Conservation (phyloP, 2,329 filamentous ascomycete genomes). For the Penicillium olsonii region DNA sequence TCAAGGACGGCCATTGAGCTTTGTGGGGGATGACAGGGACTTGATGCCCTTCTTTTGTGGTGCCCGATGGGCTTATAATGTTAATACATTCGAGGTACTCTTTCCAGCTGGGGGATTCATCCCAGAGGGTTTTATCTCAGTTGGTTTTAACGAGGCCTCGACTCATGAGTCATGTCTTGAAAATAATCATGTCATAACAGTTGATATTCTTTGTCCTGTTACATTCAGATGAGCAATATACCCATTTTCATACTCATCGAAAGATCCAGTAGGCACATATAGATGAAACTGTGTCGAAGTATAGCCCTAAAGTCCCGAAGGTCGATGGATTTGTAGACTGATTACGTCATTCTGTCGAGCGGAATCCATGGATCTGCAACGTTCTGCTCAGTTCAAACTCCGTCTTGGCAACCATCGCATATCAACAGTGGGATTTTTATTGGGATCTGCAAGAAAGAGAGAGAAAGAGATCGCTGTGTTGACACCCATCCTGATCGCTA, state of each 20-base stretch:
- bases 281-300: too few relatives aligned
- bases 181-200: not conserved
- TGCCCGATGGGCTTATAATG: too few relatives aligned
- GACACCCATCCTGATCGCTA: too few relatives aligned
- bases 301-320: too few relatives aligned
- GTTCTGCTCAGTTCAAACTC: not conserved
- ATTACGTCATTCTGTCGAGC: too few relatives aligned
- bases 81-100: not conserved
- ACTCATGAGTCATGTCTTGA: not conserved
- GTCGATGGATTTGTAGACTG: too few relatives aligned
- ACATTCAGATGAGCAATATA: not conserved
- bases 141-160: conserved; percentile 10
- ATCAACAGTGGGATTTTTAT: not conserved
- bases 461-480: not conserved
- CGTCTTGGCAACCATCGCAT: not conserved
- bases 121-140: conserved; percentile 1
- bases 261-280: too few relatives aligned
- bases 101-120: conserved; percentile 3
- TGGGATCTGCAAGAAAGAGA: not conserved
- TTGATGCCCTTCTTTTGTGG: not conserved
- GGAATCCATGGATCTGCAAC: too few relatives aligned
- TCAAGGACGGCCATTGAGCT: not conserved
- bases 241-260: not conserved
- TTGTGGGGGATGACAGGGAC: not conserved
- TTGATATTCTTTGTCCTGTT: too few relatives aligned